Evolutionary conservation across 2,329 filamentous ascomycete species (phyloP).

Genomic region (Xylariaceae sp.): DNA sequence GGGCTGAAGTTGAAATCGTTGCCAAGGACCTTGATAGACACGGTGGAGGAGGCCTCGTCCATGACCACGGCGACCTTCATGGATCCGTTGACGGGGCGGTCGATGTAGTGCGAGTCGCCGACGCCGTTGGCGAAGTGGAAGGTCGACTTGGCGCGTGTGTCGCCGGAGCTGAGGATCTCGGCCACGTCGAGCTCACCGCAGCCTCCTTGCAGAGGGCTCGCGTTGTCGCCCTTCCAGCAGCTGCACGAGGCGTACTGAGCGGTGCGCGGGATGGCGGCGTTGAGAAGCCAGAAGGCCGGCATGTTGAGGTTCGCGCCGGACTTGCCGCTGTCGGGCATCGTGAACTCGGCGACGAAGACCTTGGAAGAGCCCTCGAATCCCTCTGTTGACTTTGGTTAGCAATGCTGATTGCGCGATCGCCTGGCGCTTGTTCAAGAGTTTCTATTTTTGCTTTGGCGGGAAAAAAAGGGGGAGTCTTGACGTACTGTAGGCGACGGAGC

Average conservation of each 20-base stretch:
- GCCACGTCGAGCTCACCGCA: slow-evolving; percentile 76
- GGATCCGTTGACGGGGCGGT: slow-evolving; percentile 53
- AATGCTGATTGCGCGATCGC: not conserved
- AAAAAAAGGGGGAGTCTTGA: slow-evolving; percentile 1
- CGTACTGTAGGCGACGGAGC: slow-evolving; percentile 44
- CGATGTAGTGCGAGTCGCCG: slow-evolving; percentile 68
- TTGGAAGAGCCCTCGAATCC: slow-evolving; percentile 68
- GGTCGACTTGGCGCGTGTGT: slow-evolving; percentile 64
- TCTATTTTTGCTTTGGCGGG: not conserved
- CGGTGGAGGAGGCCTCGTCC: slow-evolving; percentile 45
- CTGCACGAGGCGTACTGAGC: slow-evolving; percentile 68
- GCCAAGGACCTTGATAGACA: slow-evolving; percentile 54
- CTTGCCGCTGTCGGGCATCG: slow-evolving; percentile 61
- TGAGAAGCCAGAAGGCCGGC: slow-evolving; percentile 73
- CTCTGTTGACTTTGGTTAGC: slow-evolving; percentile 43
- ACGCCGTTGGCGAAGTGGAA: slow-evolving; percentile 61
- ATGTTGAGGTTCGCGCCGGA: slow-evolving; percentile 58
- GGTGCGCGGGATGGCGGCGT: slow-evolving; percentile 66
- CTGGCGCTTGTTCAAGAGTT: not conserved
- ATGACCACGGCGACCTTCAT: slow-evolving; percentile 65
- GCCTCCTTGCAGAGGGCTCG: slow-evolving; percentile 36
- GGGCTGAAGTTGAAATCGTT: slow-evolving; percentile 39
- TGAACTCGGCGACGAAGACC: slow-evolving; percentile 69
- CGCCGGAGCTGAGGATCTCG: slow-evolving; percentile 64
- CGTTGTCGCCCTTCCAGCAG: slow-evolving; percentile 57